Evolutionary conservation across 768 basidiomycete species (phyloP), one percentile per base, ranked within the genome.

Genomic region (Suillus americanus): DNA sequence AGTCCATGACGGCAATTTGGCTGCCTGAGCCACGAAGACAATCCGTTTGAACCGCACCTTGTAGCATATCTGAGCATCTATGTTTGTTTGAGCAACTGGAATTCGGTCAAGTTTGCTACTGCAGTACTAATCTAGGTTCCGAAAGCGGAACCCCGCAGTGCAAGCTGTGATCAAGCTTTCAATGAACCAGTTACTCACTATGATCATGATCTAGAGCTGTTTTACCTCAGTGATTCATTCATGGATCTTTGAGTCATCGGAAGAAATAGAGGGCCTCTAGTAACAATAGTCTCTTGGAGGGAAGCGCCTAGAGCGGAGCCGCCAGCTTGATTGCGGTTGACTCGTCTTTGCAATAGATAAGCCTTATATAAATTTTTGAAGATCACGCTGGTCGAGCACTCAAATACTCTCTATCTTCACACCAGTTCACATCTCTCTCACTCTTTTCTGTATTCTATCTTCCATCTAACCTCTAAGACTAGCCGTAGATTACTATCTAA

Each of bases 21-120:
- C 13, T 66, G 65, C 60, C 62, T 57, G 33, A 65, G 54, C 63
- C 60, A 64, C 14, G 55, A 30, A 50, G 61, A 64, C 3, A 66
- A 54, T 33, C 65, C 6, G 1, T 30, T 45, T 25, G 59, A 57
- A 55, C 53, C 60, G 23, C 40, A n/a, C 45, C 16, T 65, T 12
- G 46, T 16, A 33, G 66, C 13, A 35, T 54, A 62, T 46, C 60
- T 64, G 41, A 67, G 25, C 67, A 68, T 59, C 25, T 59, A 56
- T 38, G n/a, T 20, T 41, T 38, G n/a, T 20, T 41, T 53, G 2
- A 37, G n/a, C 3, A 30, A 30, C 8, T 53, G 9, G 5, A 20
- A 20, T 51, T 28, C 25, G 30, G 30, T 53, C 18, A 53, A 33
- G 51, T 30, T 28, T 7, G 14, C 8, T 3, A 9, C 14, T 4